Base-by-base conservation (phyloP, 345 rosid species). In the Acer yangbiense region DNA sequence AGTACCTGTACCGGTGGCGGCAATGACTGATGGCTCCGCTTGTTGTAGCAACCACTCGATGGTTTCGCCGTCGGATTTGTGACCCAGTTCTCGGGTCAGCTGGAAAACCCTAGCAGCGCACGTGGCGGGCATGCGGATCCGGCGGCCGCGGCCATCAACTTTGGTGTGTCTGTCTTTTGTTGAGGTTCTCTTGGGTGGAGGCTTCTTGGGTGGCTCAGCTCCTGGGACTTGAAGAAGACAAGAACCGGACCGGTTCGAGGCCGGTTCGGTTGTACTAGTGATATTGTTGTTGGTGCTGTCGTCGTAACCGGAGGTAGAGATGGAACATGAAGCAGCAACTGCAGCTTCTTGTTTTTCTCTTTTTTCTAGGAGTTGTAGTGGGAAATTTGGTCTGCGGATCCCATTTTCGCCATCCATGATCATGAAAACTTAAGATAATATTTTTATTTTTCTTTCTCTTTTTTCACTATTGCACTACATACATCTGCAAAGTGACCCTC, bases 31-130 rank as follows among this genome's bases (percentile, higher is more conserved):
- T 0, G 98, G 98, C 82, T 94, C 98, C 9, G 98, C 98, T 78
- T 94, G 98, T 55, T 94, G 97, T 20, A 94, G 89, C 13, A 93
- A 83, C 98, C 98, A 91, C 73, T 91, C 93, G 17, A 93, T 91
- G 84, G 98, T 93, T 82, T 93, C 98, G 4, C 98, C 98, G 61
- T 93, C 98, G 8, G 98, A 90, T 55, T 94, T 92, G 77, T 94
- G 95, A 41, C 98, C 98, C 1, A 94, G 97, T 76, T 94, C 97
- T 61, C 95, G 85, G 21, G 98, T 94, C 52, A 94, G 87, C 87
- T 94, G 98, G 78, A 94, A 94, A 70, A 94, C 97, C 87, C 98
- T 86, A 32, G 97, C 98, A 0, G 98, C 98, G 64, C 98, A 94
- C 62, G 92, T 81, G 43, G 97, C 97, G 0, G 98, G 98, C 97